These are phyloP conservation scores for Grosmannia clavigera DNA, from an alignment of 2,329 filamentous ascomycete species.

Conservation along the genomic window DNA sequence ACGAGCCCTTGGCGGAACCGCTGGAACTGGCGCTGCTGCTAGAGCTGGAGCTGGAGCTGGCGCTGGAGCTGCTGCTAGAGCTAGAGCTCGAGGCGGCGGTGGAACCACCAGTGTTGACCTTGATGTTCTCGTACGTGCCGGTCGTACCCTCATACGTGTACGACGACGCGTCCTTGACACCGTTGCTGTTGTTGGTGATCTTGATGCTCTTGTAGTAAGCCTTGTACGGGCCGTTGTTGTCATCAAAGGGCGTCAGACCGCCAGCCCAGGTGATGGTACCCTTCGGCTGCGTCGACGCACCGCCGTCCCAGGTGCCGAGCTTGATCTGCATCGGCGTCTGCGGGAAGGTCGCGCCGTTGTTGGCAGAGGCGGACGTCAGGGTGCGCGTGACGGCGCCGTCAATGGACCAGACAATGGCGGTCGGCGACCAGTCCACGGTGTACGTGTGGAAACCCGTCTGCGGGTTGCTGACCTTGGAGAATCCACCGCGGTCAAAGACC, in stretches of 20 bases:
- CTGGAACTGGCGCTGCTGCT: slow-evolving; percentile 14
- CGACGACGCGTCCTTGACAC: slow-evolving; percentile 32
- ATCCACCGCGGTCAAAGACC: slow-evolving; percentile 58
- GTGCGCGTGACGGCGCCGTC: slow-evolving; percentile 34
- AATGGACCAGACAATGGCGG: slow-evolving; percentile 47
- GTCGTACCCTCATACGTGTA: slow-evolving; percentile 39
- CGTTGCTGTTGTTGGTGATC: slow-evolving; percentile 42
- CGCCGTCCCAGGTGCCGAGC: slow-evolving; percentile 45
- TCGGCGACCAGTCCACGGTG: slow-evolving; percentile 53
- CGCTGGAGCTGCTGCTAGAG: slow-evolving; percentile 11
- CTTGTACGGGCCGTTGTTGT: slow-evolving; percentile 38
- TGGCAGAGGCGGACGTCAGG: slow-evolving; percentile 30
- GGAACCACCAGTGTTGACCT: slow-evolving; percentile 27
- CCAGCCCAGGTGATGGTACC: slow-evolving; percentile 59
- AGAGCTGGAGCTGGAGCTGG: slow-evolving; percentile 12
- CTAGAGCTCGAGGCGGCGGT: slow-evolving; percentile 6
- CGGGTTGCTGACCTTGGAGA: slow-evolving; percentile 44
- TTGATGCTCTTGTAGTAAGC: slow-evolving; percentile 45
- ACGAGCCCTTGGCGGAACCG: slow-evolving; percentile 12
- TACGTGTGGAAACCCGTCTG: slow-evolving; percentile 49
- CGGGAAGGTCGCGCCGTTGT: slow-evolving; percentile 46
- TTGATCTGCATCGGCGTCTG: slow-evolving; percentile 59
- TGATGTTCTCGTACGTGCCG: slow-evolving; percentile 39
- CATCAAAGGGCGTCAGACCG: slow-evolving; percentile 38
- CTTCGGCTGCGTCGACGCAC: slow-evolving; percentile 30